Base-by-base conservation (phyloP, 768 basidiomycete genomes). In the Coprinopsis cinerea region DNA sequence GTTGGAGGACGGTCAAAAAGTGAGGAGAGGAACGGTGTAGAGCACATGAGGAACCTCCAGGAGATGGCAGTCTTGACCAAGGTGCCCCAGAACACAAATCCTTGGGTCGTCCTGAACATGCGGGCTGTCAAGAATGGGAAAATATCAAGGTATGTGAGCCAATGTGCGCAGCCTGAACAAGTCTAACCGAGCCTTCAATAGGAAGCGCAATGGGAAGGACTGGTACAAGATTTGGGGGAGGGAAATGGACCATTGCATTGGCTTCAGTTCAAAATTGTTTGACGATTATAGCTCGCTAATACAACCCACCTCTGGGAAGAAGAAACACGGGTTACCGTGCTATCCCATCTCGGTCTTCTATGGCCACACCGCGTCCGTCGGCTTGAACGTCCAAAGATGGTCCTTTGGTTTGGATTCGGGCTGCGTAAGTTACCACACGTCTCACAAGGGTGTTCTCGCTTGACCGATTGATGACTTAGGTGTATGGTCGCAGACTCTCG, bases 381-480 rank as follows among this genome's bases (percentile, higher is more conserved):
- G 88, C 11, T 72, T 96, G 11, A 90, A 93, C 62, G 64, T 92
- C 55, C 84, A 86, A 53, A 74, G 86, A 18, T 95, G 87, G 85
- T 80, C 83, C 2, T 68, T 92, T 52, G 94, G 94, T 1, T 66
- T 95, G 27, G 94, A 98, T 63, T 77, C 86, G 0, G 93, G 89
- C 10, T 95, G 92, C 60, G 88, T 92, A 62, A 63, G 83, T 71
- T n/a, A 36, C 30, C 9, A 34, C 25, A 22, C 28, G 32, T 37
- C 17, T 23, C 22, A 30, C 40, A 15, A 23, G 6, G n/a, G 20
- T 24, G 13, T 28, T 18, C 37, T 2, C 27, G 11, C 30, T 30
- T 7, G 35, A 23, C 49, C 52, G 22, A 53, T 37, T 45, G 17
- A 28, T 40, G 20, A 26, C 30, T 30, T 25, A 81, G 75, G 70